Base-by-base conservation (phyloP, 2,329 filamentous ascomycete species). In the Fusarium dlaminii region DNA sequence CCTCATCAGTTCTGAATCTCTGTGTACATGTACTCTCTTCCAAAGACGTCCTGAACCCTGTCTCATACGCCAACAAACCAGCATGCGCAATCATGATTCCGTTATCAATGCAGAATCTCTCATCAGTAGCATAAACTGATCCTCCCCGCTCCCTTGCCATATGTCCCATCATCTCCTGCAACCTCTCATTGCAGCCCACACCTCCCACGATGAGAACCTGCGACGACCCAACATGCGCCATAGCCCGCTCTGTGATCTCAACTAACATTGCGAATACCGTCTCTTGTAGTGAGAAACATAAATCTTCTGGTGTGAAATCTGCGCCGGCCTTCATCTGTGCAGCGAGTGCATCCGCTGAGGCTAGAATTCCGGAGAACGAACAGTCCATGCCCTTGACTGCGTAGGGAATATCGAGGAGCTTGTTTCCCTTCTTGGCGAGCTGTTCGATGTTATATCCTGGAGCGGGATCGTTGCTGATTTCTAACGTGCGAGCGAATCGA, bases 31-130 rank as follows among this genome's bases (percentile, higher is more conserved):
- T 94, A 76, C 93, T 96, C 49, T 98, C 93, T 72, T 92, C 91
- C 52, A 98, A 81, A 13, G 88, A 84, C 3, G 95, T 98, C 68
- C 84, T 87, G 80, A 94, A 95, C 3, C 96, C 96, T 22, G 91
- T 95, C 82, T 91, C 87, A 81, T 93, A 96, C 4, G 95, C 95
- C 78, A 98, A 82, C 77, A 99, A 83, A 5, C 96, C 96, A 5
- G 96, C 96, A 82, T 99, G 96, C 3, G 96, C 96, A 85, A 99
- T 99, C 96, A 99, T 99, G 80, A 99, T 98, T 55, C 96, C 96
- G 79, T 99, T 99, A 83, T 99, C 96, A 77, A 99, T 99, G 82
- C 96, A 99, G 82, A 98, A 99, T 51, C 96, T 88, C 86, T 99
- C 96, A 81, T 99, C 96, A 0, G 96, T 98, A 30, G 96, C 95